phyloP scores from a whole-genome alignment of 78 protist genomes.

The Cavenderia fasciculata region DNA sequence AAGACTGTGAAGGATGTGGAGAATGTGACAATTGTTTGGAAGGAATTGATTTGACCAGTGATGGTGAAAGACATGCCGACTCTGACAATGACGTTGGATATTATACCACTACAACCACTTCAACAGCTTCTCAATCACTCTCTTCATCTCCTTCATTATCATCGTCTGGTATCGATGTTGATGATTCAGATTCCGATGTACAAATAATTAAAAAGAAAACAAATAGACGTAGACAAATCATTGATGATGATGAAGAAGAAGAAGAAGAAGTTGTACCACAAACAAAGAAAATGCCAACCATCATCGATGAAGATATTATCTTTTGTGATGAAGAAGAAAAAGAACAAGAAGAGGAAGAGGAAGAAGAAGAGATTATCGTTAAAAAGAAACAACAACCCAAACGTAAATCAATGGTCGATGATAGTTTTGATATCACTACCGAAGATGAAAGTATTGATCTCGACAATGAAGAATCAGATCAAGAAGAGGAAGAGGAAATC shows the following conservation, averaged over 20 bases:
- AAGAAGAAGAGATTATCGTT: slow-evolving; percentile 25
- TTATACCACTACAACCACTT: neutral
- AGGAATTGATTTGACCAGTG: slow-evolving; percentile 21
- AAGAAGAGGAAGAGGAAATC: neutral
- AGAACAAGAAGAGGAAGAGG: neutral
- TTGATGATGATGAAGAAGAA: neutral
- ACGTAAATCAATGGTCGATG: no score
- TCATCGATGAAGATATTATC: neutral
- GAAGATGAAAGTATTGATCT: no score
- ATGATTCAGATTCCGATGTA: neutral
- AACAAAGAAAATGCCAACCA: neutral
- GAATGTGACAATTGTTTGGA: slow-evolving; percentile 50
- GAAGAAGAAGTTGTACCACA: slow-evolving; percentile 1
- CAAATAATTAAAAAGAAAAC: neutral
- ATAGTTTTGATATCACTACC: no score
- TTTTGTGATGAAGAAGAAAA: neutral
- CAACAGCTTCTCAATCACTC: neutral
- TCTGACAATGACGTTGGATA: neutral
- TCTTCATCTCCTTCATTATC: neutral
- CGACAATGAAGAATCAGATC: neutral
- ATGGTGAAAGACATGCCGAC: slow-evolving; percentile 16
- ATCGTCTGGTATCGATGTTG: neutral
- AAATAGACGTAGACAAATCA: neutral
- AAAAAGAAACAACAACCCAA: no score
- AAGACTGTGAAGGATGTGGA: slow-evolving; percentile 63